Conservation (phyloP, 768 basidiomycete species). For the Agrocybe praecox region DNA sequence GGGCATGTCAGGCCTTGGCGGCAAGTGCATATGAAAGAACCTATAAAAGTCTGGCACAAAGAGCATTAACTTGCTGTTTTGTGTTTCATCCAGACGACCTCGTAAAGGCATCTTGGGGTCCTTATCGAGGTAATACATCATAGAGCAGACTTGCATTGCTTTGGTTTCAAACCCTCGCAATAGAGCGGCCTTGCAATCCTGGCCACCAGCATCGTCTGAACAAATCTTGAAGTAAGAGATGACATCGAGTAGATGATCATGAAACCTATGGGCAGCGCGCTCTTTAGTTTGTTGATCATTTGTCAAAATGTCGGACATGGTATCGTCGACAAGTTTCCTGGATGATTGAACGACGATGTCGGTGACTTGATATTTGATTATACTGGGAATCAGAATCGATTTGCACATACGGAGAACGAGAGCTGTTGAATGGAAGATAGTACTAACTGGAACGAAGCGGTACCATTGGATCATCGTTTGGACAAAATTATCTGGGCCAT, state of each 20-base stretch:
- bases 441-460: constrained; percentile 5
- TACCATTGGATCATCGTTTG: constrained; percentile 12
- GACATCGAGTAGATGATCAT: neutral
- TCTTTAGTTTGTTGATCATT: neutral
- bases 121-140: constrained; percentile 1
- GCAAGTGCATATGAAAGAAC: constrained; percentile 14
- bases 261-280: neutral
- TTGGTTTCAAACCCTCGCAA: constrained; percentile 11
- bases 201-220: neutral
- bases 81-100: neutral
- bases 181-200: constrained; percentile 1
- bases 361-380: constrained; percentile 2
- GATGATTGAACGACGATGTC: neutral
- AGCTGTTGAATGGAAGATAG: neutral
- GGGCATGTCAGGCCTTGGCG: constrained; percentile 9
- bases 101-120: neutral
- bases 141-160: constrained; percentile 11
- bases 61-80: neutral
- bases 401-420: neutral
- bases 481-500: constrained; percentile 5
- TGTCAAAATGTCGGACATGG: neutral
- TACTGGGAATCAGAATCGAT: constrained; percentile 3
- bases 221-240: neutral
- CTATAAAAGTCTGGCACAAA: constrained; percentile 6
- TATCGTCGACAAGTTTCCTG: neutral